A percentile compares a stretch with the other conserved stretches of the same genome.
Evolutionary conservation across 2,329 filamentous ascomycete species (phyloP).

Genomic region (Pseudomassariella vexata): DNA sequence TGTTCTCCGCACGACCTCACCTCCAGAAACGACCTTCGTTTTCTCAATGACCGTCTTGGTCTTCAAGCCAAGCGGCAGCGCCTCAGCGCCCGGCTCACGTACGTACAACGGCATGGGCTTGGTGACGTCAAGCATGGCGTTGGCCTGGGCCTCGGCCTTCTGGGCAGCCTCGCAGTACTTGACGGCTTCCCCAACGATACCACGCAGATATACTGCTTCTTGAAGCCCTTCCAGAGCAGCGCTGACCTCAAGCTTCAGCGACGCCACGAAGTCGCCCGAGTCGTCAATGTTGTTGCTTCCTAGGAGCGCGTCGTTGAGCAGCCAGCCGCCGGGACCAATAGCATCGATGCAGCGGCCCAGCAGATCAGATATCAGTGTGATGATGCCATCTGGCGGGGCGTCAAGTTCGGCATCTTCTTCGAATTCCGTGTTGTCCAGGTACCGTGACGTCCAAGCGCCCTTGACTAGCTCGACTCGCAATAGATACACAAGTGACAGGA

Average conservation of each 20-base stretch:
- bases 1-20: conserved; percentile 65
- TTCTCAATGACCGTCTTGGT: conserved; percentile 42
- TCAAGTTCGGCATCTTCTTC: conserved; percentile 38
- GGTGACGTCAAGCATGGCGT: conserved; percentile 23
- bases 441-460: conserved; percentile 70
- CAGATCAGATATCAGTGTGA: conserved; percentile 65
- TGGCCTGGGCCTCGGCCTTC: conserved; percentile 10
- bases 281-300: conserved; percentile 48
- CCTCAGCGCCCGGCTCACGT: conserved; percentile 32
- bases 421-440: conserved; percentile 53
- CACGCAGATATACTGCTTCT: conserved; percentile 60
- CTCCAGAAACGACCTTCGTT: conserved; percentile 59
- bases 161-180: conserved; percentile 46
- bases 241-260: conserved; percentile 62
- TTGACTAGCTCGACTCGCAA: conserved; percentile 67
- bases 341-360: conserved; percentile 71
- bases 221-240: conserved; percentile 68
- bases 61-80: conserved; percentile 71
- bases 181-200: conserved; percentile 60
- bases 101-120: conserved; percentile 42
- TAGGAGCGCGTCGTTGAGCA: conserved; percentile 53
- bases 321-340: conserved; percentile 68
- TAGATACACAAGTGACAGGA: conserved; percentile 65
- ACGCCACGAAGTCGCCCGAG: conserved; percentile 57
- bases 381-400: conserved; percentile 59